Conservation (phyloP, 2,329 filamentous ascomycete genomes). For the Penicillium palitans region DNA sequence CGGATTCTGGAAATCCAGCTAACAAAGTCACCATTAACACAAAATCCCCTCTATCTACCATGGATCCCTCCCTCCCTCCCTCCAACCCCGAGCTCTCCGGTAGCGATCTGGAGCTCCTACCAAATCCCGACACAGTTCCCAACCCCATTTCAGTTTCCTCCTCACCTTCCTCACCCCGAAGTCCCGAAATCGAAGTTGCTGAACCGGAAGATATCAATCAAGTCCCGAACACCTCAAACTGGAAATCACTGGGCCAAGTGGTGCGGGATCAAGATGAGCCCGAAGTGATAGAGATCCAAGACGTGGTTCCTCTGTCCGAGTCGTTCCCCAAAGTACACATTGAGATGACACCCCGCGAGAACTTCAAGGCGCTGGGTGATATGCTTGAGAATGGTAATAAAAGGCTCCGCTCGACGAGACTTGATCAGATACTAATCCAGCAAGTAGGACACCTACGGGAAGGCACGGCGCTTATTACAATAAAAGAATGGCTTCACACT, state of each 20-base stretch:
- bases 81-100: slow-evolving; percentile 14
- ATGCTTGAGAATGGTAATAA: slow-evolving; percentile 42
- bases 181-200: slow-evolving; percentile 52
- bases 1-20: slow-evolving; percentile 37
- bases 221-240: slow-evolving; percentile 47
- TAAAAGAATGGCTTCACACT: slow-evolving; percentile 47
- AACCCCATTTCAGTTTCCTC: slow-evolving; percentile 45
- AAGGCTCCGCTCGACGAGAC: not conserved
- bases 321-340: slow-evolving; percentile 40
- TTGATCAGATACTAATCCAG: slow-evolving; percentile 5
- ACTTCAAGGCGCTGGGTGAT: slow-evolving; percentile 33
- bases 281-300: slow-evolving; percentile 40
- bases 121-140: slow-evolving; percentile 23
- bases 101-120: slow-evolving; percentile 10
- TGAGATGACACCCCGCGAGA: slow-evolving; percentile 32
- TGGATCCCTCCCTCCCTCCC: slow-evolving; percentile 17
- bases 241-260: slow-evolving; percentile 42
- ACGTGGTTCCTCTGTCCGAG: slow-evolving; percentile 35
- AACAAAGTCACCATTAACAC: slow-evolving; percentile 52
- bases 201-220: slow-evolving; percentile 52
- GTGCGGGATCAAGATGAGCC: slow-evolving; percentile 33
- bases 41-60: slow-evolving; percentile 37
- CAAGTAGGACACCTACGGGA: slow-evolving; percentile 36
- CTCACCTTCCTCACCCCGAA: slow-evolving; percentile 40
- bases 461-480: slow-evolving; percentile 31